phyloP scores from a whole-genome alignment of 2,329 filamentous ascomycete species.

The Lasiodiplodia hormozganensis region DNA sequence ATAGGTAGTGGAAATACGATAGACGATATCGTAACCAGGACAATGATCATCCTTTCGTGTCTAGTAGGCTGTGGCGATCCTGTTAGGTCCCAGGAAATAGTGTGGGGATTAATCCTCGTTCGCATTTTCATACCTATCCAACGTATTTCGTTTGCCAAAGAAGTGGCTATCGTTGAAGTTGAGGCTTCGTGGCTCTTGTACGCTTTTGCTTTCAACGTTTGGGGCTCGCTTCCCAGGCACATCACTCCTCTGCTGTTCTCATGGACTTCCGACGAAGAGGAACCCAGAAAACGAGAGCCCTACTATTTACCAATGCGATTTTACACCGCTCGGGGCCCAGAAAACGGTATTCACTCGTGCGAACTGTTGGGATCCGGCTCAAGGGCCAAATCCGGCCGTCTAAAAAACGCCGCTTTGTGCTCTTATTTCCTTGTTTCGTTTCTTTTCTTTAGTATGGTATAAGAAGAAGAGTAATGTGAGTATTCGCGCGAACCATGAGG shows the following conservation, averaged over 20 bases:
- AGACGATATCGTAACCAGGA: neutral
- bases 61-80: neutral
- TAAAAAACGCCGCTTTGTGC: neutral
- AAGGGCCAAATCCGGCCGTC: neutral
- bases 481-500: too few relatives aligned
- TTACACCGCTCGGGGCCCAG: neutral
- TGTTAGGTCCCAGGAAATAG: neutral
- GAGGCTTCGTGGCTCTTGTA: neutral
- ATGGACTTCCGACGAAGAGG: neutral
- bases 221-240: too few relatives aligned
- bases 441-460: neutral
- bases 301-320: neutral
- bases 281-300: neutral
- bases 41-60: neutral
- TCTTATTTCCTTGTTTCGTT: neutral
- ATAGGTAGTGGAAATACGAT: conserved; percentile 8
- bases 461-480: neutral
- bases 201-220: neutral
- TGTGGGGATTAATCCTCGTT: neutral
- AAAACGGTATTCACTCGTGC: neutral
- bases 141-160: neutral
- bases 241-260: neutral
- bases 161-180: neutral
- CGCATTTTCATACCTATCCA: neutral
- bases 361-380: neutral